A percentile compares a stretch with the other conserved stretches of the same genome.
Conservation (phyloP, 345 rosid genomes). For the Capsella bursapastoris region DNA sequence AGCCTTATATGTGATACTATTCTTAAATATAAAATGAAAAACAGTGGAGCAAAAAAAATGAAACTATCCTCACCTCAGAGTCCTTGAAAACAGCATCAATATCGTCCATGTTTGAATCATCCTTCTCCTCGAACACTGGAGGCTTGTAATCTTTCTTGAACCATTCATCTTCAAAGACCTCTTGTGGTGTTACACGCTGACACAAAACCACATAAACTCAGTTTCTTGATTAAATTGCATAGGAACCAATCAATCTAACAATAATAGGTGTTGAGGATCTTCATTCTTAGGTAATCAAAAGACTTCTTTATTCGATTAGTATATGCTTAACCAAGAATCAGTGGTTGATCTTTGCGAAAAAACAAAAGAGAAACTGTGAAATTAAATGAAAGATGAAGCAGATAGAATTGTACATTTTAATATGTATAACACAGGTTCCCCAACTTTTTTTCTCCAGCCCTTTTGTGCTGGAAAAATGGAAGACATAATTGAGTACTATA, state of each 20-base stretch:
- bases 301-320: background rate
- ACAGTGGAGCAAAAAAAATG: background rate
- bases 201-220: conserved; percentile 26
- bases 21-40: background rate
- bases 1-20: background rate
- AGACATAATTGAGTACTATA: conserved; percentile 23
- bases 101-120: conserved; percentile 73
- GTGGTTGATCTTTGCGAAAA: background rate
- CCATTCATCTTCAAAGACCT: conserved; percentile 88
- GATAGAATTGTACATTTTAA: conserved; percentile 49
- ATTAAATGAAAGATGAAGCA: conserved; percentile 42
- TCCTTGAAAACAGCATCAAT: conserved; percentile 95
- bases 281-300: background rate
- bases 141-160: conserved; percentile 85
- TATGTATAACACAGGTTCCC: conserved; percentile 43
- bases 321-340: background rate
- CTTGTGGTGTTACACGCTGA: conserved; percentile 87
- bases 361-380: background rate
- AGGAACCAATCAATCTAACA: background rate
- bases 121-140: conserved; percentile 81
- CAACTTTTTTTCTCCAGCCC: conserved; percentile 47
- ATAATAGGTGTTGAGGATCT: background rate
- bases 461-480: conserved; percentile 46
- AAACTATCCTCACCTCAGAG: conserved; percentile 58
- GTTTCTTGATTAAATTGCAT: background rate